Percentiles rank a stretch among this genome's conserved stretches.
Evolutionary conservation across 306 rosid genomes (phyloP).

Genomic region (Cicer chorassanicum): DNA sequence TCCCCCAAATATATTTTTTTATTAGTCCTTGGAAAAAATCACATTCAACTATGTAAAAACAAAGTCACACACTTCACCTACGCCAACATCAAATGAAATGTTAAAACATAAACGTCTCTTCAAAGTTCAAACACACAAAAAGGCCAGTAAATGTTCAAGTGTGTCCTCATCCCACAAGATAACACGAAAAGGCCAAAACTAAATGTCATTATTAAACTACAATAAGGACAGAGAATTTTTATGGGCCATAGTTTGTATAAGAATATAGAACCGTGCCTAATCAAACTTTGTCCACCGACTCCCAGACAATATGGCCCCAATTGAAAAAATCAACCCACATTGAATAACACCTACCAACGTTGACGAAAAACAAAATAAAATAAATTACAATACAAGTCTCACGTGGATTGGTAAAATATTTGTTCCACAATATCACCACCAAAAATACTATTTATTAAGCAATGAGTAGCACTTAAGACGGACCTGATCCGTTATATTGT

Average conservation of each 20-base stretch:
- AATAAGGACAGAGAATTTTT: neutral
- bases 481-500: neutral
- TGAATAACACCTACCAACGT: neutral
- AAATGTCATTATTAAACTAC: neutral
- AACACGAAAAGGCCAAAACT: neutral
- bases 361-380: neutral
- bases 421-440: neutral
- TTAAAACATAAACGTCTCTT: neutral
- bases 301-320: neutral
- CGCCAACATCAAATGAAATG: neutral
- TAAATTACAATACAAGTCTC: neutral
- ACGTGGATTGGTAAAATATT: neutral
- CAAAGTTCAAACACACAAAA: neutral
- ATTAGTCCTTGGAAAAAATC: neutral
- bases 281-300: conserved; percentile 18
- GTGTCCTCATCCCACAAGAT: neutral
- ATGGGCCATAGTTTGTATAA: conserved; percentile 16
- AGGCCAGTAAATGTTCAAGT: too few species aligned
- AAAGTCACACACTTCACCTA: neutral
- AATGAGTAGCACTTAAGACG: neutral
- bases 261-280: conserved; percentile 15
- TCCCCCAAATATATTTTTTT: neutral
- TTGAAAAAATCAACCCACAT: neutral
- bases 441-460: too few species aligned
- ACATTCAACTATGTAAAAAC: neutral